Base-by-base conservation (phyloP, 108 stramenopile genomes). In the Pseudonitzschia multiseries region DNA sequence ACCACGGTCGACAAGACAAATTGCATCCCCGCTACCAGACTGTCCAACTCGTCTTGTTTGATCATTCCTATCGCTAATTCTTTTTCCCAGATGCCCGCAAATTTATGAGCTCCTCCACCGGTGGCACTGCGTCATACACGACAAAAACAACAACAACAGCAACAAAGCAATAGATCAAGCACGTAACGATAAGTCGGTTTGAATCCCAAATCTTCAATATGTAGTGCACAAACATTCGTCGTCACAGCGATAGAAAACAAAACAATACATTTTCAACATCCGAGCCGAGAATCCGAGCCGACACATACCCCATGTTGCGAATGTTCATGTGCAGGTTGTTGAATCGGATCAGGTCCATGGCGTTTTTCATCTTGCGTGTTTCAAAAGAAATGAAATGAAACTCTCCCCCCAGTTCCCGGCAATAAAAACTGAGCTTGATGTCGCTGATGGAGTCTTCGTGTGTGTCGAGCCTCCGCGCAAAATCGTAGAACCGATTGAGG, bases 21-120 rank as follows among this genome's bases (percentile, higher is more conserved):
- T 79, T 96, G 93, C 91, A 99, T 94, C 8, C 99, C 99, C 21
- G 93, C 87, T 44, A 99, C 97, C 31, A 99, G 71, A 72, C 93
- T 87, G 61, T 95, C 92, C 78, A 99, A 81, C 77, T 99, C 99
- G 67, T 97, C 97, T 77, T 96, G 91, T 74, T 97, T 97, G 44
- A 80, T 63, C 80, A 99, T 91, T 52, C 70, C 61, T 6, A 99
- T 96, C 6, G 94, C 97, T 12, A 98, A 70, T n/a, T 87, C 70
- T 61, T 84, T 68, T 50, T 90, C 82, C 84, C 96, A 95, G 20
- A 84, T 81, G 17, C 87, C 70, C 22, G 95, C 93, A 88, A 87
- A 99, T 79, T 99, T 99, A 85, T 95, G 97, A 15, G 98, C 96
- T 9, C 99, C 99, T 22, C 99, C 99, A 6, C 98, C 98, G 2